These are phyloP conservation scores for Cajanus cajan DNA, from an alignment of 306 rosid species.

Conservation along the genomic window DNA sequence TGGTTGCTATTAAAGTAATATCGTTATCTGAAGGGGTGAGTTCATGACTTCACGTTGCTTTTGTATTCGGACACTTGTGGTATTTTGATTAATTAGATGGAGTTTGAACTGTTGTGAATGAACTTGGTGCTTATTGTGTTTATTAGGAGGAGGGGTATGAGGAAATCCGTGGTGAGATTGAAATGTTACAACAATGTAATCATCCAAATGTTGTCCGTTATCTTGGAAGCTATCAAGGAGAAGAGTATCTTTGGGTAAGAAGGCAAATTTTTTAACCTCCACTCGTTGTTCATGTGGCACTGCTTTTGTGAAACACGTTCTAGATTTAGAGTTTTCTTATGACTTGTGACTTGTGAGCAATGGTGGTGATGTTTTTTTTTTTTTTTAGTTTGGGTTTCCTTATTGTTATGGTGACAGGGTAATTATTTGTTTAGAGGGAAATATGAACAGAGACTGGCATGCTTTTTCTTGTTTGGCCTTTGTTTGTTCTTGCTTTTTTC, in stretches of 20 bases:
- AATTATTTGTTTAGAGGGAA: slow-evolving; percentile 10
- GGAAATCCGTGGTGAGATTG: slow-evolving; percentile 97
- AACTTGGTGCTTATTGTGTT: slow-evolving; percentile 23
- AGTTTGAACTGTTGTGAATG: slow-evolving; percentile 26
- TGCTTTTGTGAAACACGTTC: slow-evolving; percentile 8
- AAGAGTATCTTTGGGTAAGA: slow-evolving; percentile 97
- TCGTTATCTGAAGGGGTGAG: slow-evolving; percentile 90
- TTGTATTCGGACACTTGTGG: background rate
- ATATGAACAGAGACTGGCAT: background rate
- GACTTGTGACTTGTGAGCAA: background rate
- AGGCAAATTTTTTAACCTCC: background rate
- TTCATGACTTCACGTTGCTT: slow-evolving; percentile 23
- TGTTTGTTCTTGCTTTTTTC: slow-evolving; percentile 19
- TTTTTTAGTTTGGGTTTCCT: background rate
- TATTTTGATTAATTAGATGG: background rate
- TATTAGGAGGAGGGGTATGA: slow-evolving; percentile 97
- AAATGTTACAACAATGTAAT: slow-evolving; percentile 97
- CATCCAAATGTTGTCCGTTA: slow-evolving; percentile 99
- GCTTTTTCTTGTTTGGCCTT: background rate
- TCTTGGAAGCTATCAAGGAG: slow-evolving; percentile 99
- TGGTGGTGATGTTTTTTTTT: background rate
- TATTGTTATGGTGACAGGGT: slow-evolving; percentile 2
- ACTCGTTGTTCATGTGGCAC: background rate
- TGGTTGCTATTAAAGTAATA: slow-evolving; percentile 95
- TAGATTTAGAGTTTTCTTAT: slow-evolving; percentile 4